Base-by-base conservation (phyloP, 768 basidiomycete genomes). In the Rhizopogon sp. region DNA sequence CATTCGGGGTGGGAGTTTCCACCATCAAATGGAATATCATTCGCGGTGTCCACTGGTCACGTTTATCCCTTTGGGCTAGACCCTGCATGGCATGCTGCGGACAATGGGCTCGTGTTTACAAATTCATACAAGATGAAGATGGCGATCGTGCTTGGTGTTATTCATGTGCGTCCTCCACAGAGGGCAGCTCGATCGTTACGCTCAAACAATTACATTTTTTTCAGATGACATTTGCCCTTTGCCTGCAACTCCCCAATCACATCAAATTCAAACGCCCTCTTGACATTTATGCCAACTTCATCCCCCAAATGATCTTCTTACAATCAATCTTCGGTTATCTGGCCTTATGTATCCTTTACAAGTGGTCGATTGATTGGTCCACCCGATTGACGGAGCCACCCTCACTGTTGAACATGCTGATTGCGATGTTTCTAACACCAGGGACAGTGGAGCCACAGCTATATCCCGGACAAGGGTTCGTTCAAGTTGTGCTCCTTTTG, bases 61-160 rank as follows among this genome's bases (percentile, higher is more conserved):
- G 77, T 81, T n/a, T 98, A 99, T 74, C 84, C 89, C 3, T 93
- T 99, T 60, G 97, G 97, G 61, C 68, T 99, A 58, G 97, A 99
- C 69, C 94, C 94, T 50, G 85, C 75, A 47, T 99, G 97, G 97
- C 94, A 97, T 66, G 92, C 87, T 17, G 81, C 95, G 5, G 90
- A 92, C 60, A 99, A 99, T 66, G 78, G 77, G 2, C 79, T 99
- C 56, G 85, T 97, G 42, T 99, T 98, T 72, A 89, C 88, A 51
- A 99, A 99, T 73, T 98, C 95, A 39, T 96, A 96, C 78, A 99
- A 98, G 85, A 99, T 99, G 97, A 98, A 99, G 77, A 93, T 98
- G 93, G 90, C 93, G 20, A 87, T 99, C 65, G 83, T 98, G 37
- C 72, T 99, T 52, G 97, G 97, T 69, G 95, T 99, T 60, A 89